phyloP scores from a whole-genome alignment of 2,329 filamentous ascomycete genomes.

The Periconia sp. region DNA sequence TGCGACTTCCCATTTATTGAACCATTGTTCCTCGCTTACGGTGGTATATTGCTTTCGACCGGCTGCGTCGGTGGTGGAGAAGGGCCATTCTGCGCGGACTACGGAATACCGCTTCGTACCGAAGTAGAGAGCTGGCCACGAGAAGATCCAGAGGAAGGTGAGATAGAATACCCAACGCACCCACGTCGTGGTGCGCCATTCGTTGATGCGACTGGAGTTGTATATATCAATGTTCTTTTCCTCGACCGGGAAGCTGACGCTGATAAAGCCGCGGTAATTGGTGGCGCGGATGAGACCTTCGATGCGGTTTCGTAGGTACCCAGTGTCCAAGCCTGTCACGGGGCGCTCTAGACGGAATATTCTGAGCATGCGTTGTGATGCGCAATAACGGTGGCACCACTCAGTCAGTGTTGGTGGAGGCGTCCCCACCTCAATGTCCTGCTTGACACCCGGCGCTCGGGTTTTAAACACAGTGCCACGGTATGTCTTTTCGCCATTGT shows the following conservation, averaged over 20 bases:
- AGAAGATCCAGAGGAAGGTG: conserved; percentile 68
- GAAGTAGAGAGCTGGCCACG: conserved; percentile 71
- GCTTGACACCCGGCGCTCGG: conserved; percentile 50
- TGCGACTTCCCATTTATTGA: conserved; percentile 62
- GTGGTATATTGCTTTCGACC: conserved; percentile 53
- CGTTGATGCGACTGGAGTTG: conserved; percentile 63
- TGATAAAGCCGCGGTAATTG: conserved; percentile 66
- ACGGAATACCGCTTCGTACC: conserved; percentile 69
- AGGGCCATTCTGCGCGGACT: conserved; percentile 62
- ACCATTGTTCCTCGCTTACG: conserved; percentile 58
- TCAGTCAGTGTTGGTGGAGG: conserved; percentile 50
- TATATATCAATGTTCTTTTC: conserved; percentile 63
- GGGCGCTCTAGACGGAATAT: conserved; percentile 45
- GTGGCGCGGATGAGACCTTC: conserved; percentile 62
- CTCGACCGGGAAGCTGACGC: conserved; percentile 61
- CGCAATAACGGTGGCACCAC: conserved; percentile 71
- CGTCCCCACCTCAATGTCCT: conserved; percentile 50
- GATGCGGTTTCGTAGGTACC: conserved; percentile 55
- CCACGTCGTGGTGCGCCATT: conserved; percentile 66
- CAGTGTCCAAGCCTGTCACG: conserved; percentile 65
- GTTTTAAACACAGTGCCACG: conserved; percentile 65
- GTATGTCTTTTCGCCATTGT: conserved; percentile 61
- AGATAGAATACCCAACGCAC: conserved; percentile 66
- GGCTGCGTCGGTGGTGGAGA: conserved; percentile 43
- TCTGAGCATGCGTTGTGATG: conserved; percentile 60